Conservation (phyloP, 331 rosid genomes). For the Malus hybrid region DNA sequence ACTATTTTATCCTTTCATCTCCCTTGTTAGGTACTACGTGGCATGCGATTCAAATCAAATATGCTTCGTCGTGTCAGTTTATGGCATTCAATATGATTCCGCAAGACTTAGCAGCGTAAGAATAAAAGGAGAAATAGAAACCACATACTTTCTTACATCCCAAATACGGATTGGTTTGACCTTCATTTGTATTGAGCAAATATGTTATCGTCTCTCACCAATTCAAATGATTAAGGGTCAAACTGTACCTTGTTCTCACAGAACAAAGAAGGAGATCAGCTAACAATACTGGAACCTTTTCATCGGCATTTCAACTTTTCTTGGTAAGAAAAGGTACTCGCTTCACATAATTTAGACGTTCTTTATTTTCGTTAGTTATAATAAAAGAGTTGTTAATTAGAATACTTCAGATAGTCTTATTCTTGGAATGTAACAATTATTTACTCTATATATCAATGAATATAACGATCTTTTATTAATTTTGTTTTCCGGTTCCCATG, state of each 20-base stretch:
- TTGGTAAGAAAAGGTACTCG: constrained; percentile 73
- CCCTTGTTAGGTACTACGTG: constrained; percentile 66
- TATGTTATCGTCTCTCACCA: constrained; percentile 6
- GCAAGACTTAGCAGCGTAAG: constrained; percentile 36
- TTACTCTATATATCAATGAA: neutral
- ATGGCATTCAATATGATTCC: constrained; percentile 65
- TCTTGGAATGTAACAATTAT: neutral
- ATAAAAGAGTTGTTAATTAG: neutral
- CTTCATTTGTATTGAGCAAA: neutral
- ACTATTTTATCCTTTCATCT: neutral
- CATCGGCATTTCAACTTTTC: constrained; percentile 39
- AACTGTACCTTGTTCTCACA: constrained; percentile 29
- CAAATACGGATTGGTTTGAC: neutral
- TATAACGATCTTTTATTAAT: neutral
- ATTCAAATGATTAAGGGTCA: constrained; percentile 10
- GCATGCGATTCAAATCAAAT: constrained; percentile 68
- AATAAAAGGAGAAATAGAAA: constrained; percentile 1
- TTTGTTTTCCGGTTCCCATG: neutral
- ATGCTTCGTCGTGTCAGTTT: constrained; percentile 70
- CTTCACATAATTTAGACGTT: neutral
- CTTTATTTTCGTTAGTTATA: neutral
- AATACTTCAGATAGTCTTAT: neutral
- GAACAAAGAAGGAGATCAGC: constrained; percentile 90
- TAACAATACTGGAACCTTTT: constrained; percentile 63
- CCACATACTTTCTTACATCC: neutral